Evolutionary conservation across 805 yeast genomes (phyloP).

Genomic region (Isabelozyma gotoi): DNA sequence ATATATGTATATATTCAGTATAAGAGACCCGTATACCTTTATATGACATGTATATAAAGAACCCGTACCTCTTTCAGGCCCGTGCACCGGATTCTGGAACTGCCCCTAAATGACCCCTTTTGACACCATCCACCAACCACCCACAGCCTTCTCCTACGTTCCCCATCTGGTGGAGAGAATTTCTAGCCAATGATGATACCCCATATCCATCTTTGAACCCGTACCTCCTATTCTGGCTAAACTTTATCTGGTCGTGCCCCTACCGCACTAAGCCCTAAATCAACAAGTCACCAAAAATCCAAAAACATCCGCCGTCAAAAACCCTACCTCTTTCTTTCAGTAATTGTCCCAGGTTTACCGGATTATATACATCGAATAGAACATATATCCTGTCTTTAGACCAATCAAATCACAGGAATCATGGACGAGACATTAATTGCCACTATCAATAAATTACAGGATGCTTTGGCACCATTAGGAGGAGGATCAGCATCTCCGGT

Average conservation of each 20-base stretch:
- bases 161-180: no score
- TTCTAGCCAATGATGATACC: no score
- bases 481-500: slow-evolving; percentile 88
- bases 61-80: no score
- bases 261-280: background rate
- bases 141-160: no score
- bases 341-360: background rate
- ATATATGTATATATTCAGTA: no score
- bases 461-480: slow-evolving; percentile 95
- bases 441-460: slow-evolving; percentile 87
- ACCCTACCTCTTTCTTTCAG: background rate
- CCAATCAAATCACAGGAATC: slow-evolving; percentile 2
- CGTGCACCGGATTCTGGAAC: no score
- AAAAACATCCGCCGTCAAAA: background rate
- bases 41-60: no score
- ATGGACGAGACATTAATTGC: slow-evolving; percentile 82
- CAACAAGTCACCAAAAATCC: background rate
- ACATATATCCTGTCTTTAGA: slow-evolving; percentile 1
- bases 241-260: background rate
- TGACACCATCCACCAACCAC: no score
- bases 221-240: background rate
- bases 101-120: no score
- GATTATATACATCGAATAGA: background rate
- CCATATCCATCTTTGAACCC: background rate
- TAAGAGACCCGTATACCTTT: no score